Evolutionary conservation across 1,139 yeast genomes (phyloP).

Genomic region (Kodamaea anthophila): DNA sequence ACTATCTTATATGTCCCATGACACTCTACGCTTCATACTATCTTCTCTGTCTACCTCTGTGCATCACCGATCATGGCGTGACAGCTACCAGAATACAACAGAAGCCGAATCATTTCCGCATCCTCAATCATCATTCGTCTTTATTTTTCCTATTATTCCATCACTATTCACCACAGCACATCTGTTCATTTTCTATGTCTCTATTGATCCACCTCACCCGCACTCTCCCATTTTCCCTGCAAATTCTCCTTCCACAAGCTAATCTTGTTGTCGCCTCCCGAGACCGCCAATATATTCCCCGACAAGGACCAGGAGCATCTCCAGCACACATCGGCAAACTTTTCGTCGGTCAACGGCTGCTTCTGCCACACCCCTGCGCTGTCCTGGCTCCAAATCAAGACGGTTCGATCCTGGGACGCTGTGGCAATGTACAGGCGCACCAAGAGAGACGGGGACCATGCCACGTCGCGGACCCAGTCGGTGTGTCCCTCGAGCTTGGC

Average conservation of each 20-base stretch:
- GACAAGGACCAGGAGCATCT: conserved; percentile 96
- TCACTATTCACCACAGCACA: no score
- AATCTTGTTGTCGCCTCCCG: conserved; percentile 94
- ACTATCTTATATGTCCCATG: no score
- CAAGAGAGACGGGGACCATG: conserved; percentile 92
- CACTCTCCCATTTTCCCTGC: conserved; percentile 93
- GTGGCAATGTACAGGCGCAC: conserved; percentile 92
- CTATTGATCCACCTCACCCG: conserved; percentile 87
- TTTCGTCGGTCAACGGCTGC: conserved; percentile 65
- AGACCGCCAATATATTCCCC: conserved; percentile 91
- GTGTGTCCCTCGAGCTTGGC: conserved; percentile 81
- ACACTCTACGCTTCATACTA: no score
- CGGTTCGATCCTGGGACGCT: conserved; percentile 95
- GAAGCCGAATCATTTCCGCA: no score
- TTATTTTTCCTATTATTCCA: no score
- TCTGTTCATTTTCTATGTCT: background rate
- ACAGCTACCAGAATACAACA: no score
- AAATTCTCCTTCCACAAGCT: conserved; percentile 95
- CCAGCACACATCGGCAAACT: conserved; percentile 97
- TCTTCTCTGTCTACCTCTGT: no score
- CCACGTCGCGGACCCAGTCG: conserved; percentile 98
- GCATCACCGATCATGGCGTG: no score
- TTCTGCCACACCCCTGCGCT: conserved; percentile 73
- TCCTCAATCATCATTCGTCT: no score
- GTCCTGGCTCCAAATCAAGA: conserved; percentile 85